A percentile compares a stretch with the other conserved stretches of the same genome.
These are phyloP conservation scores for Penicillium angulare DNA, from an alignment of 495 filamentous ascomycete genomes.

Conservation along the genomic window DNA sequence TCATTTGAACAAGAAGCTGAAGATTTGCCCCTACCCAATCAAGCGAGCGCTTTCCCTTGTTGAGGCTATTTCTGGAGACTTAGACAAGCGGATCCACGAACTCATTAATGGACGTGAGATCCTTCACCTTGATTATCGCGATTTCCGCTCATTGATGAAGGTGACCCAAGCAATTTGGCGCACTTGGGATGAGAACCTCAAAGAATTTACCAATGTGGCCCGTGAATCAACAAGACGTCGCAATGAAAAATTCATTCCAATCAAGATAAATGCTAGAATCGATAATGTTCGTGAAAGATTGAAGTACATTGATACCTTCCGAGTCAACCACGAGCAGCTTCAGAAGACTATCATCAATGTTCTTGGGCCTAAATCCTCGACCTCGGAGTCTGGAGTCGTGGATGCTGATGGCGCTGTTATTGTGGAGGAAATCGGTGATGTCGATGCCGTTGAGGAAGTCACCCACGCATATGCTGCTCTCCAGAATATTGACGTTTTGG, in stretches of 20 bases:
- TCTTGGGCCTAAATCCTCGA: constrained; percentile 64
- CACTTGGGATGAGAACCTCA: constrained; percentile 91
- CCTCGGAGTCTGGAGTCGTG: constrained; percentile 44
- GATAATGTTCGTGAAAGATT: constrained; percentile 82
- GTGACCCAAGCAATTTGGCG: constrained; percentile 81
- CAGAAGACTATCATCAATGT: constrained; percentile 95
- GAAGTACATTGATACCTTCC: constrained; percentile 90
- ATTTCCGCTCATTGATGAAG: constrained; percentile 83
- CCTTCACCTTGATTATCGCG: constrained; percentile 86
- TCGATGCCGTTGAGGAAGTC: constrained; percentile 97
- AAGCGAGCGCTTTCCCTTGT: constrained; percentile 89
- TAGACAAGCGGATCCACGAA: constrained; percentile 80
- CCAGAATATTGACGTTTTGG: constrained; percentile 90
- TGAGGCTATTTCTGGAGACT: constrained; percentile 92
- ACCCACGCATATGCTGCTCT: constrained; percentile 88
- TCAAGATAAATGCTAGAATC: constrained; percentile 87
- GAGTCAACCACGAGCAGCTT: constrained; percentile 94
- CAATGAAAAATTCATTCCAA: constrained; percentile 96
- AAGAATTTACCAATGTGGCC: constrained; percentile 96
- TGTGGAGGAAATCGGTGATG: constrained; percentile 92
- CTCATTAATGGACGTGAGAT: constrained; percentile 82
- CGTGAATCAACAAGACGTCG: constrained; percentile 87
- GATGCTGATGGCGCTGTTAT: constrained; percentile 62
- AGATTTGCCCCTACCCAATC: constrained; percentile 92
- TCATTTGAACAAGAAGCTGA: constrained; percentile 95